Base-by-base conservation (phyloP, 495 filamentous ascomycete genomes). In the Talaromyces ruber region DNA sequence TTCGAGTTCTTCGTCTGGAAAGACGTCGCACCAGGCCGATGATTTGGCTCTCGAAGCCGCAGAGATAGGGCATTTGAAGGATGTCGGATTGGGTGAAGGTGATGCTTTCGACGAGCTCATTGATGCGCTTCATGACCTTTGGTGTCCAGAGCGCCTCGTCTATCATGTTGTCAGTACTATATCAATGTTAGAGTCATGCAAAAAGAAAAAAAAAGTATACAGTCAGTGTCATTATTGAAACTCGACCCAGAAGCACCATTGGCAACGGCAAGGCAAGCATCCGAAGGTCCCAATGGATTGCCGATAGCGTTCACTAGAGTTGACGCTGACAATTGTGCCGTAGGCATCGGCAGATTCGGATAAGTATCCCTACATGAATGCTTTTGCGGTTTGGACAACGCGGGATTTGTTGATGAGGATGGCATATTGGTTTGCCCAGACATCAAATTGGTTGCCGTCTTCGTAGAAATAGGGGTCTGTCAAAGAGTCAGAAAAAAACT, bases 41-140 rank as follows among this genome's bases (percentile, higher is more conserved):
- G 64, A 85, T 84, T 64, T 85, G 83, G 6, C 76, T 79, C 64
- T 87, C 84, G 57, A 84, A 86, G 8, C 79, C 83, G 65, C 84
- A 87, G 5, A 87, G 69, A 58, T 85, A 84, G 0, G 84, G 82
- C 64, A 87, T 81, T 58, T 79, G 73, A 22, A 65, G 70, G 21
- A 84, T 73, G 61, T 86, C 81, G 21, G 67, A 67, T 59, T 78
- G 71, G 4, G 70, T 74, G 61, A 86, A 75, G 22, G 75, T 77
- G 18, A 85, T 70, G 1, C 83, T 82, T 14, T 66, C 61, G 47
- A 86, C 68, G 53, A 81, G 52, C 3, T 61, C 63, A 59, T 84
- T 80, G 32, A 86, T 66, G 2, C 83, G 78, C 32, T 74, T 67
- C 16, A 75, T 71, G 39, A 81, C 76, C 6, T 77, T 74, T 0